Base-by-base conservation (phyloP, 257 asterid species). In the Lantana camara region DNA sequence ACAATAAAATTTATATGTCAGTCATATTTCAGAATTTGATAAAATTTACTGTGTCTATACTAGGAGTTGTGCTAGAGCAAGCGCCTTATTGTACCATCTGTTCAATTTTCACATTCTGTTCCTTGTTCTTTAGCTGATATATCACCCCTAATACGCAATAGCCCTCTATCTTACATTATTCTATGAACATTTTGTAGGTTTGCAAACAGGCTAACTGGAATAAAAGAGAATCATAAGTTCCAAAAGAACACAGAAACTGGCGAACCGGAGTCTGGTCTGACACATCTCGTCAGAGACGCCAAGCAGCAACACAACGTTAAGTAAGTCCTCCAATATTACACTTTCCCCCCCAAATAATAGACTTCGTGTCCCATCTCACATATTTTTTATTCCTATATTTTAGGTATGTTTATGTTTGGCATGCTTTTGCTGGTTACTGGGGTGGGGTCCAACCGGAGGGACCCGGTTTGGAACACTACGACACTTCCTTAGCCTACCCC, bases 391-490 rank as follows among this genome's bases (percentile, higher is more conserved):
- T 54, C 44, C 23, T 53, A 17, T 47, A 12, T 32, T 70, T 50
- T 79, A 91, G 97, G 73, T 79, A 66, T 30, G 92, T 89, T 2
- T 91, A 84, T 11, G 95, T 75, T n/a, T 91, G 98, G 98, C 98
- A 91, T 22, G 96, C 98, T 57, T 74, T 91, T n/a, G 96, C 95
- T 0, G 98, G 98, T 24, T 91, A 91, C 79, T 91, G 96, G 98
- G 98, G 98, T 6, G 98, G 98, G 30, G 98, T 91, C 57, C 96
- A 89, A 53, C 98, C 98, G 16, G 57, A 95, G 1, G 95, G 96
- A 20, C 73, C 88, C 9, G 98, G 96, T 21, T 34, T 90, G 85
- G 96, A 93, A 68, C 98, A 93, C 78, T 93, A 89, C 45, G 95
- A 90, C 40, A 57, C 94, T 24, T 76, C 96, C 37, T 78, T 93